Percentiles rank a stretch among this genome's conserved stretches.
Evolutionary conservation across 192 early-diverging fungal species (phyloP).

Genomic region (Coemansia sp.): DNA sequence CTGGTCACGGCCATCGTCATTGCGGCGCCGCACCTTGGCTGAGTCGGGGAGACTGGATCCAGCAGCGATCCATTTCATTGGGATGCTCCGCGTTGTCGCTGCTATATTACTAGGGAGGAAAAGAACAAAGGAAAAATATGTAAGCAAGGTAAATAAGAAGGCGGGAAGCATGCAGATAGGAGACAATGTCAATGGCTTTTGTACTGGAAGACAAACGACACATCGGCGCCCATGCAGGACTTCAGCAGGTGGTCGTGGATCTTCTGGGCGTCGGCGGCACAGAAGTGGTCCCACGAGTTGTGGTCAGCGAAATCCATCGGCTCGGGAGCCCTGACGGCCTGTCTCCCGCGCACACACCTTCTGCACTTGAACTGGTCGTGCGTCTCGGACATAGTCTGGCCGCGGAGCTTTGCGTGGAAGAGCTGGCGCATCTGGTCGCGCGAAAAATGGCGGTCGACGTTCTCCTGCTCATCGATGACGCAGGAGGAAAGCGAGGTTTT

Average conservation of each 20-base stretch:
- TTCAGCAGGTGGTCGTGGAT: slow-evolving; percentile 65
- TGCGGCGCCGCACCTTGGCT: slow-evolving; percentile 13
- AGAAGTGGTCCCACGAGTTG: slow-evolving; percentile 79
- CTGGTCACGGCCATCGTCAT: slow-evolving; percentile 34
- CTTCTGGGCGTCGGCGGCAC: slow-evolving; percentile 57
- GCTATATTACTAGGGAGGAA: background rate
- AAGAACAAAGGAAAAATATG: background rate
- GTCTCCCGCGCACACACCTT: slow-evolving; percentile 83
- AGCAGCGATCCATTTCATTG: no score
- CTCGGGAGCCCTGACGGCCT: slow-evolving; percentile 64
- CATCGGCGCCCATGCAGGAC: slow-evolving; percentile 60
- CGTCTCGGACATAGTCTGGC: slow-evolving; percentile 73
- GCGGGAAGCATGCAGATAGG: no score
- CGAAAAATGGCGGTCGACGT: slow-evolving; percentile 94
- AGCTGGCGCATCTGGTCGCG: slow-evolving; percentile 85
- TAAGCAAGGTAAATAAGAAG: background rate
- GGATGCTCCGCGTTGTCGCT: background rate
- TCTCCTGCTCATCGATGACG: slow-evolving; percentile 92
- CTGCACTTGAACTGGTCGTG: slow-evolving; percentile 97
- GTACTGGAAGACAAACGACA: slow-evolving; percentile 83
- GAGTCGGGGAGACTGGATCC: background rate
- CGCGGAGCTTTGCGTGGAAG: slow-evolving; percentile 75
- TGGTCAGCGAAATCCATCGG: slow-evolving; percentile 77
- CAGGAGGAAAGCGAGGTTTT: slow-evolving; percentile 87
- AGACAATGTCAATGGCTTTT: slow-evolving; percentile 56